Percentiles rank a stretch among this genome's conserved stretches.
phyloP scores from a whole-genome alignment of 352 stramenopile species.

The Pythium brassicae region DNA sequence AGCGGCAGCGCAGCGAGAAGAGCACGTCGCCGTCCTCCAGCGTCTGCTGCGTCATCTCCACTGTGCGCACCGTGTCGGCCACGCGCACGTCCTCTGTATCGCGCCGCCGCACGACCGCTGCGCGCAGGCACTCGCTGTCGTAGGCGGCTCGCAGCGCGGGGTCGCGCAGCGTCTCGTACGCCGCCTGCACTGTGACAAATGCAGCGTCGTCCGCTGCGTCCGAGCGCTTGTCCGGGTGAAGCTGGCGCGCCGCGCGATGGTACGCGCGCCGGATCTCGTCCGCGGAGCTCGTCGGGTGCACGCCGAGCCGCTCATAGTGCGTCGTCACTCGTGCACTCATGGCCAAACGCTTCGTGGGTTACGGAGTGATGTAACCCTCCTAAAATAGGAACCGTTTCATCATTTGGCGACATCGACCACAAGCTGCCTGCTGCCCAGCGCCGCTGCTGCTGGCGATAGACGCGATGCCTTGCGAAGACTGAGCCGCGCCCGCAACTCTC shows the following conservation, averaged over 20 bases:
- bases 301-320: constrained; percentile 56
- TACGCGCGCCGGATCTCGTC: constrained; percentile 72
- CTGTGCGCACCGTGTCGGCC: constrained; percentile 51
- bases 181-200: constrained; percentile 59
- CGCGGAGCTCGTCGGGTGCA: constrained; percentile 32
- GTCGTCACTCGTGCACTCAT: constrained; percentile 15
- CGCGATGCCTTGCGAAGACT: no score
- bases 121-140: constrained; percentile 40
- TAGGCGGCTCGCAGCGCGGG: constrained; percentile 39
- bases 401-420: no score
- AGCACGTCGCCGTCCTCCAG: constrained; percentile 42
- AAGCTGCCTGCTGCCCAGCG: no score
- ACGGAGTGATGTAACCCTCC: no score
- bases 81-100: constrained; percentile 51
- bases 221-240: constrained; percentile 63
- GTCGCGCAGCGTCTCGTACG: constrained; percentile 65
- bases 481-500: neutral
- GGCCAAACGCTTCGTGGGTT: no score
- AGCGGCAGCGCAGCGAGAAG: constrained; percentile 62
- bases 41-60: constrained; percentile 34
- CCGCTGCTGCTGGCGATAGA: no score
- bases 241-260: constrained; percentile 46
- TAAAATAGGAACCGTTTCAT: no score
- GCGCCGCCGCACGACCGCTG: constrained; percentile 26
- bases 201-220: constrained; percentile 11